phyloP scores from a whole-genome alignment of 441 rosid species.

The Jatropha podagrica region DNA sequence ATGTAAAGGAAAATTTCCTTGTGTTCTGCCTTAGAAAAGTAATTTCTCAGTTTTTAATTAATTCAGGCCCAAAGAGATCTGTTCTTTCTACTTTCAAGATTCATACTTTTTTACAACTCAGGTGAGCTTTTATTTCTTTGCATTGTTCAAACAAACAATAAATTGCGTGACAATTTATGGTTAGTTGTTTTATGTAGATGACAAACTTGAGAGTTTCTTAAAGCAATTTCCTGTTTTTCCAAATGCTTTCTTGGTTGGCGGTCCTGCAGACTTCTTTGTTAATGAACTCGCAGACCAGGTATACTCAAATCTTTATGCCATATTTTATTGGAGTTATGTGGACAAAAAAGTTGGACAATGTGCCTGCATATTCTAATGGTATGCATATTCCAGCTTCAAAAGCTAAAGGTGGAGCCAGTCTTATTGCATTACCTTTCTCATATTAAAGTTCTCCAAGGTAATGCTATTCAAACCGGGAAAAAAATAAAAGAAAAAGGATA shows the following conservation, averaged over 20 bases:
- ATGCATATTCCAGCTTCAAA: conserved; percentile 55
- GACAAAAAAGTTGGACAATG: not conserved
- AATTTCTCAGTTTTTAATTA: conserved; percentile 2
- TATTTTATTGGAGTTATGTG: not conserved
- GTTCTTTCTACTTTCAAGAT: conserved; percentile 80
- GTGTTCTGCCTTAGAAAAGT: conserved; percentile 6
- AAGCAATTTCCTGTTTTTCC: conserved; percentile 72
- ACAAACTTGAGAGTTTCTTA: conserved; percentile 75
- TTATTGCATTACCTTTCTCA: conserved; percentile 85
- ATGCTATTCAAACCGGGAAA: not conserved
- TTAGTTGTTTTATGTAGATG: conserved; percentile 47
- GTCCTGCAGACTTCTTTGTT: conserved; percentile 89
- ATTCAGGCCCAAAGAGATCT: conserved; percentile 86
- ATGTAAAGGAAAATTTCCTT: not conserved
- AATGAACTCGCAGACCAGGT: conserved; percentile 94
- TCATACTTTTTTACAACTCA: conserved; percentile 84
- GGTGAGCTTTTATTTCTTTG: conserved; percentile 39
- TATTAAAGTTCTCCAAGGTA: conserved; percentile 83
- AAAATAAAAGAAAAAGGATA: too few species aligned
- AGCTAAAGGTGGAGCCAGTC: conserved; percentile 95
- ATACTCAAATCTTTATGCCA: not conserved
- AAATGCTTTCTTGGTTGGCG: conserved; percentile 84
- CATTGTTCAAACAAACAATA: conserved; percentile 5
- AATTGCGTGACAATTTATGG: conserved; percentile 14
- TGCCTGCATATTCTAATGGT: not conserved